Evolutionary conservation across 2,329 filamentous ascomycete species (phyloP).

Genomic region (Parafenestella ontariensis): DNA sequence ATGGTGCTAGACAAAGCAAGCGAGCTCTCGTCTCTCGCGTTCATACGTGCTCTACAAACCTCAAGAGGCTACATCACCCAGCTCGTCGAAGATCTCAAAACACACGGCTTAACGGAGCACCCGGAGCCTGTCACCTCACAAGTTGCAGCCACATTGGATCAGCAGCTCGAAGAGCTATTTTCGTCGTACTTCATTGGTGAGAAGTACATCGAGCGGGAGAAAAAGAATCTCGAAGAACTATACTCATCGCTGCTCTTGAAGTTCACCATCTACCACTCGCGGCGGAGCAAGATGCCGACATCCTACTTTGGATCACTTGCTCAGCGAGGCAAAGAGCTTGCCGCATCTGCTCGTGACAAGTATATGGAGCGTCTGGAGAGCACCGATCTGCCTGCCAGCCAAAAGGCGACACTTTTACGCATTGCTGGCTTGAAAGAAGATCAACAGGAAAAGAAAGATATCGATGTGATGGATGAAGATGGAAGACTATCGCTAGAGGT

Average conservation of each 20-base stretch:
- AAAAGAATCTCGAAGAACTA: conserved; percentile 75
- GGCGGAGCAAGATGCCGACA: conserved; percentile 84
- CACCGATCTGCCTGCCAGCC: conserved; percentile 84
- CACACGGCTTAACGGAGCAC: conserved; percentile 92
- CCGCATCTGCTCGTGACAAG: conserved; percentile 86
- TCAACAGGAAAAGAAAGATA: conserved; percentile 79
- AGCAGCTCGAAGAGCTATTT: conserved; percentile 71
- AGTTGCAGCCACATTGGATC: conserved; percentile 74
- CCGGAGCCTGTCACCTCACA: conserved; percentile 89
- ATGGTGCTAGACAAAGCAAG: conserved; percentile 95
- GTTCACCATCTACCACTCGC: conserved; percentile 92
- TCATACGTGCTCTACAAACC: conserved; percentile 87
- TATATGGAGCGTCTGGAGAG: conserved; percentile 90
- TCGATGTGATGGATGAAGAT: conserved; percentile 90
- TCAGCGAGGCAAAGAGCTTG: conserved; percentile 86
- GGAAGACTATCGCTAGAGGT: conserved; percentile 81
- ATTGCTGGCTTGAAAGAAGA: conserved; percentile 83
- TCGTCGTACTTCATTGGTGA: conserved; percentile 71
- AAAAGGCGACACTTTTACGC: conserved; percentile 87
- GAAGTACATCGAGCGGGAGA: conserved; percentile 71
- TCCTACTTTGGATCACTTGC: conserved; percentile 93
- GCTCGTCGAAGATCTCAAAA: conserved; percentile 90
- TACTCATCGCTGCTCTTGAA: conserved; percentile 95
- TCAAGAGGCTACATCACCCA: conserved; percentile 87
- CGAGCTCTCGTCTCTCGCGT: conserved; percentile 88